These are phyloP conservation scores for Gossypium davidsonii DNA, from an alignment of 441 rosid species.

Conservation along the genomic window DNA sequence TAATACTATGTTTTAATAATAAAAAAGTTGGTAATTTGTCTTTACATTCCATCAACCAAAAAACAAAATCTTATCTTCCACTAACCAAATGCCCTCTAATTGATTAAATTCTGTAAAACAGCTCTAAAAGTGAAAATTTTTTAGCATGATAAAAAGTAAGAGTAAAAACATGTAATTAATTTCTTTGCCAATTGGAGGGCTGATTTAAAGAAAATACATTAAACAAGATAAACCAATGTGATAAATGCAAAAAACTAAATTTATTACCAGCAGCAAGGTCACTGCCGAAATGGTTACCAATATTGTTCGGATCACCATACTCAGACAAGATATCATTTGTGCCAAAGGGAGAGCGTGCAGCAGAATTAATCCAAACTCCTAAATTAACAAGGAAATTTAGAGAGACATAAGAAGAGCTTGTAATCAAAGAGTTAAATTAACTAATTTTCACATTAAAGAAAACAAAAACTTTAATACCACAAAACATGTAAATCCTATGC, in stretches of 20 bases:
- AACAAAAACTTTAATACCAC: neutral
- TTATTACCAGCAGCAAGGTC: neutral
- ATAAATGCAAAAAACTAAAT: neutral
- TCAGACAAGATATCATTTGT: neutral
- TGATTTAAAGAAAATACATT: neutral
- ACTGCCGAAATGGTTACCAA: neutral
- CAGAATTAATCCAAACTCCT: neutral
- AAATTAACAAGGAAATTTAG: neutral
- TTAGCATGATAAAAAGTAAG: neutral
- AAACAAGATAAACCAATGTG: neutral
- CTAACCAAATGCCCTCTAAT: too few relatives aligned
- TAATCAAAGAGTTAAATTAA: neutral
- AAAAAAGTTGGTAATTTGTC: too few relatives aligned
- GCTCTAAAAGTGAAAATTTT: too few relatives aligned
- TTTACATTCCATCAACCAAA: too few relatives aligned
- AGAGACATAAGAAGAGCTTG: neutral
- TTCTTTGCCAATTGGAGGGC: neutral
- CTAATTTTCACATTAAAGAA: neutral
- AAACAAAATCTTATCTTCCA: too few relatives aligned
- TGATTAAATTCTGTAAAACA: too few relatives aligned
- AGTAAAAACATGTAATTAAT: neutral
- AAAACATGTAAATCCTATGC: neutral
- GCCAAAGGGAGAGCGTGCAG: neutral
- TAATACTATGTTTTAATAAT: too few relatives aligned
- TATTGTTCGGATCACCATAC: neutral